Percentiles rank a stretch among this genome's conserved stretches.
Conservation (phyloP, 2,329 filamentous ascomycete genomes). For the Diaporthe aspalathi region DNA sequence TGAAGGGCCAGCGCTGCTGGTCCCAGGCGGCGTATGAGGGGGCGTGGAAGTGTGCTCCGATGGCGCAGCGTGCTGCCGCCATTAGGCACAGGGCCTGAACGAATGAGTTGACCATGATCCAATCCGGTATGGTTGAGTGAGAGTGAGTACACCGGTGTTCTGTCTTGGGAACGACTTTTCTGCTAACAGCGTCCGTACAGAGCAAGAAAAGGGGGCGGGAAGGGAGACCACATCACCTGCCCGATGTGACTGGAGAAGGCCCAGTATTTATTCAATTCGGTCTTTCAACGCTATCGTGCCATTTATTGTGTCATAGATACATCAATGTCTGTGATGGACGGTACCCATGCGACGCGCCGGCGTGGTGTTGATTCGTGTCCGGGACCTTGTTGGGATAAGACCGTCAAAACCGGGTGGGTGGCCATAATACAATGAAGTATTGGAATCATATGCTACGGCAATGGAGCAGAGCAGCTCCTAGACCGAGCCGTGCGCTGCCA, state of each 20-base stretch:
- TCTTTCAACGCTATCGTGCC: background rate
- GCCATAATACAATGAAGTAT: background rate
- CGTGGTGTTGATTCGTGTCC: slow-evolving; percentile 9
- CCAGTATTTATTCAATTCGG: background rate
- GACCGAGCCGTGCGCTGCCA: background rate
- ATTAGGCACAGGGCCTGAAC: background rate
- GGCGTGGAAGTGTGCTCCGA: background rate
- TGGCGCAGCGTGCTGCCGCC: background rate
- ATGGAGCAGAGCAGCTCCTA: background rate
- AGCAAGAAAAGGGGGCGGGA: background rate
- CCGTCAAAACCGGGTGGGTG: background rate
- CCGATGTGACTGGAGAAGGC: no score
- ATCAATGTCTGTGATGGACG: background rate
- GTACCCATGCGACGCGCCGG: background rate
- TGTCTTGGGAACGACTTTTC: background rate
- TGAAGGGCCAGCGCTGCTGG: background rate
- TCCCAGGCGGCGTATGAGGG: background rate
- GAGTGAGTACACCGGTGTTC: background rate
- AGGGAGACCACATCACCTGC: background rate
- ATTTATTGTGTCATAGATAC: background rate
- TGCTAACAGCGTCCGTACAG: background rate
- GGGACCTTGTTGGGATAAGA: slow-evolving; percentile 16
- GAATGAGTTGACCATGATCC: background rate
- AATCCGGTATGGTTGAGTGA: background rate
- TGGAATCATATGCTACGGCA: background rate